Percentiles rank a stretch among this genome's conserved stretches.
Conservation (phyloP, 805 yeast genomes). For the Cyberlindnera samutprakarnensis region DNA sequence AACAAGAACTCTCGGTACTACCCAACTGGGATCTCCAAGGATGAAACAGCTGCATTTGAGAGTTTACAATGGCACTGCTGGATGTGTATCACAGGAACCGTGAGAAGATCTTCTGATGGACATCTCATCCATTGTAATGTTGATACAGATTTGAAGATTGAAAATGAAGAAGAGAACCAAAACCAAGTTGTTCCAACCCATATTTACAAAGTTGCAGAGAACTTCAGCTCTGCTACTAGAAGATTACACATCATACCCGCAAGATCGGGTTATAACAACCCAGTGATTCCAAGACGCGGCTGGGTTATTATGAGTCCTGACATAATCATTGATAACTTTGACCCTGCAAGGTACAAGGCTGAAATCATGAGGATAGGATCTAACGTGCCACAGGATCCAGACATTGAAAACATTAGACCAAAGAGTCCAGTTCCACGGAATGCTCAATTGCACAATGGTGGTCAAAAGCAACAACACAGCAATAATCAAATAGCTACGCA, state of each 20-base stretch:
- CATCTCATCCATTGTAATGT: slow-evolving; percentile 88
- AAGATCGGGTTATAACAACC: slow-evolving; percentile 54
- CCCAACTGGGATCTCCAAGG: slow-evolving; percentile 43
- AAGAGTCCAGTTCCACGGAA: slow-evolving; percentile 52
- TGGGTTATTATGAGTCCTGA: slow-evolving; percentile 92
- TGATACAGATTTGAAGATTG: slow-evolving; percentile 81
- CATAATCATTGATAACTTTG: slow-evolving; percentile 64
- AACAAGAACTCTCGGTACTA: slow-evolving; percentile 56
- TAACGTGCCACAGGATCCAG: slow-evolving; percentile 60
- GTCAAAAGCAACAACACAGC: no score
- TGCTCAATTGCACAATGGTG: slow-evolving; percentile 5
- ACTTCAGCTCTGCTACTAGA: slow-evolving; percentile 75
- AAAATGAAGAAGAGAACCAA: slow-evolving; percentile 30
- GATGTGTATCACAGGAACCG: slow-evolving; percentile 96
- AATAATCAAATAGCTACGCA: slow-evolving; percentile 1
- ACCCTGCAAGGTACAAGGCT: slow-evolving; percentile 34
- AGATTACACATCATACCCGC: slow-evolving; percentile 82
- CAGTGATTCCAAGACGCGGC: slow-evolving; percentile 67
- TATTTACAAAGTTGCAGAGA: slow-evolving; percentile 78
- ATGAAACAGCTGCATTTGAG: slow-evolving; percentile 45
- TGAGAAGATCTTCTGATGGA: slow-evolving; percentile 74
- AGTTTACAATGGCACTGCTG: slow-evolving; percentile 94
- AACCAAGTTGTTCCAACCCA: slow-evolving; percentile 61
- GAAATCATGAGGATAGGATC: slow-evolving; percentile 38
- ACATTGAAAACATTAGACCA: slow-evolving; percentile 77